These are phyloP conservation scores for Physaria fendleri DNA, from an alignment of 345 rosid species.

Conservation along the genomic window DNA sequence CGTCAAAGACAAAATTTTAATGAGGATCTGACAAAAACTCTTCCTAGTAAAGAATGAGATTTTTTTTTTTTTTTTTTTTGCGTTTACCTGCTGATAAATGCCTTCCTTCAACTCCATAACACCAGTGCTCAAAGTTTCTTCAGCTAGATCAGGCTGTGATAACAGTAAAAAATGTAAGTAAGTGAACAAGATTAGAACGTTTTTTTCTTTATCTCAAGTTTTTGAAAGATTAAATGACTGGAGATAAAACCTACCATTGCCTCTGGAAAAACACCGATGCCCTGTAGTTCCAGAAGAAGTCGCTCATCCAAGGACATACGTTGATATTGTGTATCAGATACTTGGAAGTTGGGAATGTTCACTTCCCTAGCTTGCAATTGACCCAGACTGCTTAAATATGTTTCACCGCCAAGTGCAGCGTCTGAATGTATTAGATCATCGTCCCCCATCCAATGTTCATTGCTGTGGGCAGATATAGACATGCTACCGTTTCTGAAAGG, in stretches of 20 bases:
- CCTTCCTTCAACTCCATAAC: slow-evolving; percentile 62
- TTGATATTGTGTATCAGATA: slow-evolving; percentile 62
- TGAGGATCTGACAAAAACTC: not conserved
- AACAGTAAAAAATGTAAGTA: not conserved
- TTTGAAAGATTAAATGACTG: not conserved
- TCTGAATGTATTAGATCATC: slow-evolving; percentile 67
- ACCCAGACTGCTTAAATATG: slow-evolving; percentile 51
- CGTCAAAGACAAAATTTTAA: slow-evolving; percentile 1
- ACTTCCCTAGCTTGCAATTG: slow-evolving; percentile 50
- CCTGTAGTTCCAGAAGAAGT: slow-evolving; percentile 74
- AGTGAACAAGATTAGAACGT: not conserved
- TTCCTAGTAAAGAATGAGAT: not conserved
- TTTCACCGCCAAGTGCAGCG: slow-evolving; percentile 49
- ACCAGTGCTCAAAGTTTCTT: slow-evolving; percentile 60
- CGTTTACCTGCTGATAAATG: slow-evolving; percentile 61
- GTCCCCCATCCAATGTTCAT: slow-evolving; percentile 67
- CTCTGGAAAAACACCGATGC: slow-evolving; percentile 83
- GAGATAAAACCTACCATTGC: slow-evolving; percentile 50
- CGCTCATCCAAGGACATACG: slow-evolving; percentile 67
- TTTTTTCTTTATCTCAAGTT: not conserved
- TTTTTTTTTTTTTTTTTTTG: not conserved
- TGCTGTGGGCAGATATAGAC: slow-evolving; percentile 62
- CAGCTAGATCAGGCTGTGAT: slow-evolving; percentile 86
- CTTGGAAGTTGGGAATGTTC: slow-evolving; percentile 36
- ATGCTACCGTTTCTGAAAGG: slow-evolving; percentile 53